Percentiles rank a stretch among this genome's conserved stretches.
phyloP scores from a whole-genome alignment of 192 early-diverging fungal genomes.

The Diversispora epigaea region DNA sequence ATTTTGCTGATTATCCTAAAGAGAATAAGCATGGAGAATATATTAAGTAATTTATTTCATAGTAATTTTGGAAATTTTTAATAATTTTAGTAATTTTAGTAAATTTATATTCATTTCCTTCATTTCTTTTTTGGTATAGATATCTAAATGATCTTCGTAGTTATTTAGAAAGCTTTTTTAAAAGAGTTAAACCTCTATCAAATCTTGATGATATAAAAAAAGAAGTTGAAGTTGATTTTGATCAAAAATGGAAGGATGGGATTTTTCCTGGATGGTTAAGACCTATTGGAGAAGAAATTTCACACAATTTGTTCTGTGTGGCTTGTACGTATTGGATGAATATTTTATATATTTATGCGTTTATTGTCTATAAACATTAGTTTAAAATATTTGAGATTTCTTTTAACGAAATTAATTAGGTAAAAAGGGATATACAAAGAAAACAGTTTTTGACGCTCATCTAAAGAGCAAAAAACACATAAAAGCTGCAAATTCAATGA shows the following conservation, averaged over 20 bases:
- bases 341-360: conserved; percentile 8
- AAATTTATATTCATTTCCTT: not conserved
- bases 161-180: conserved; percentile 78
- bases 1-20: conserved; percentile 55
- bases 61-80: conserved; percentile 13
- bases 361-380: not conserved
- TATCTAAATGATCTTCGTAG: conserved; percentile 61
- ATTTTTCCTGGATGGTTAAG: conserved; percentile 66
- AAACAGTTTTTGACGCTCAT: conserved; percentile 83
- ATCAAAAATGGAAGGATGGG: conserved; percentile 59
- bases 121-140: conserved; percentile 35
- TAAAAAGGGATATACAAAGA: conserved; percentile 78
- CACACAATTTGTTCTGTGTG: conserved; percentile 65
- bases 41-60: conserved; percentile 45
- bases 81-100: not conserved
- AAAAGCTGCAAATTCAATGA: conserved; percentile 66
- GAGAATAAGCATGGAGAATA: conserved; percentile 64
- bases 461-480: conserved; percentile 89
- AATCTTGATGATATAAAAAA: conserved; percentile 59
- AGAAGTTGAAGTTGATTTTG: conserved; percentile 56
- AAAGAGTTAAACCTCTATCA: conserved; percentile 72
- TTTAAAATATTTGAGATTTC: not conserved
- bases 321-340: conserved; percentile 51
- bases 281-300: conserved; percentile 39
- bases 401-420: conserved; percentile 40